Evolutionary conservation across 768 basidiomycete genomes (phyloP).

Genomic region (Clathrus columnatus): DNA sequence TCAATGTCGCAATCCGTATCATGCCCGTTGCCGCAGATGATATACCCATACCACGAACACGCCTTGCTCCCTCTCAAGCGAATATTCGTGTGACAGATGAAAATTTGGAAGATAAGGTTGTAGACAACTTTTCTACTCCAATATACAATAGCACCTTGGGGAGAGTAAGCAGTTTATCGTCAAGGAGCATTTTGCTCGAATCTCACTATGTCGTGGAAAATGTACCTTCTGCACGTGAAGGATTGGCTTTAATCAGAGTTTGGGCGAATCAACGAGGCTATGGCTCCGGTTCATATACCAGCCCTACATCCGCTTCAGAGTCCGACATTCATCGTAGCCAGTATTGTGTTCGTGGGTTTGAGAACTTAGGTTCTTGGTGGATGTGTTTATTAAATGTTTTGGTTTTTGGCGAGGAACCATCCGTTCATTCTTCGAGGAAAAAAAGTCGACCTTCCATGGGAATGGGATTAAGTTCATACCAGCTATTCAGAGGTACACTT

Average conservation of each 20-base stretch:
- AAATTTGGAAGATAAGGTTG: neutral
- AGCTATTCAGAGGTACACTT: slow-evolving; percentile 76
- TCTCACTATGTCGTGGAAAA: slow-evolving; percentile 42
- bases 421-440: slow-evolving; percentile 18
- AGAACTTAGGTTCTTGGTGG: slow-evolving; percentile 62
- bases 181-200: slow-evolving; percentile 46
- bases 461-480: slow-evolving; percentile 80
- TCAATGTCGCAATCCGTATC: slow-evolving; percentile 64
- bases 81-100: slow-evolving; percentile 46
- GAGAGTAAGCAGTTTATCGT: slow-evolving; percentile 37
- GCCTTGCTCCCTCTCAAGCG: slow-evolving; percentile 65
- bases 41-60: slow-evolving; percentile 56
- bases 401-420: slow-evolving; percentile 57
- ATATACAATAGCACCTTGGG: slow-evolving; percentile 68
- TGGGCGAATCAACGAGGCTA: slow-evolving; percentile 90
- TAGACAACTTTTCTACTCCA: slow-evolving; percentile 47
- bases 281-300: slow-evolving; percentile 13
- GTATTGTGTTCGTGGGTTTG: slow-evolving; percentile 61
- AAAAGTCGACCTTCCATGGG: slow-evolving; percentile 53
- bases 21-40: slow-evolving; percentile 54
- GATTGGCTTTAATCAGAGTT: slow-evolving; percentile 68
- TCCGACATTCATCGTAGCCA: slow-evolving; percentile 34
- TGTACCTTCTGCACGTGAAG: slow-evolving; percentile 58
- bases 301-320: slow-evolving; percentile 19
- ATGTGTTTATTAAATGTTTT: slow-evolving; percentile 48